A percentile compares a stretch with the other conserved stretches of the same genome.
These are phyloP conservation scores for Trichomonascus vanleenenianus DNA, from an alignment of 805 yeast genomes.

Conservation along the genomic window DNA sequence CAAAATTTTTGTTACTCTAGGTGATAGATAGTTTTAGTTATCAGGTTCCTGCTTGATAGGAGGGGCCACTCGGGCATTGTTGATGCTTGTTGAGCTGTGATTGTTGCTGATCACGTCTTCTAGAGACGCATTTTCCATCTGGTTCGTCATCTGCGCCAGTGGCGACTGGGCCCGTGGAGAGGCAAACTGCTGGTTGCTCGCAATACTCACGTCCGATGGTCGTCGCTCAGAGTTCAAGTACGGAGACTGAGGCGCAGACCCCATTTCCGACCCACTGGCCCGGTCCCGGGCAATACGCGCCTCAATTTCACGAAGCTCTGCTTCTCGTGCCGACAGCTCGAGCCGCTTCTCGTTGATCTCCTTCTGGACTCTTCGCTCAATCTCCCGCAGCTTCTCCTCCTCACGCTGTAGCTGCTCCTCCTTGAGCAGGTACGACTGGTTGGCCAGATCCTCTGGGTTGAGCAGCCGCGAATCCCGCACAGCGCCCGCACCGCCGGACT, in stretches of 20 bases:
- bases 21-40: no score
- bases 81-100: no score
- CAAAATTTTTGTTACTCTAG: no score
- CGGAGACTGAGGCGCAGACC: no score
- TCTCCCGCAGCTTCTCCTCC: slow-evolving; percentile 30
- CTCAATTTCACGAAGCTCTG: slow-evolving; percentile 34
- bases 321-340: slow-evolving; percentile 32
- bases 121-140: no score
- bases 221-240: no score
- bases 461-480: slow-evolving; percentile 21
- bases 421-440: slow-evolving; percentile 31
- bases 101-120: no score
- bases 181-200: no score
- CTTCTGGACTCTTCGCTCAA: slow-evolving; percentile 30
- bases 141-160: no score
- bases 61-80: not conserved
- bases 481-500: not conserved
- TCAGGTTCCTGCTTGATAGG: no score
- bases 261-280: not conserved
- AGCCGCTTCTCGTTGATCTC: slow-evolving; percentile 33
- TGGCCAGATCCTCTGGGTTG: slow-evolving; percentile 33
- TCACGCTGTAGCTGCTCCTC: slow-evolving; percentile 37
- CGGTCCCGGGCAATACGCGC: slow-evolving; percentile 23
- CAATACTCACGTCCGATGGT: no score
- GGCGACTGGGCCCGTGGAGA: no score